These are phyloP conservation scores for Saccharum spontaneum DNA, from an alignment of 176 grass and related monocot species.

Conservation along the genomic window DNA sequence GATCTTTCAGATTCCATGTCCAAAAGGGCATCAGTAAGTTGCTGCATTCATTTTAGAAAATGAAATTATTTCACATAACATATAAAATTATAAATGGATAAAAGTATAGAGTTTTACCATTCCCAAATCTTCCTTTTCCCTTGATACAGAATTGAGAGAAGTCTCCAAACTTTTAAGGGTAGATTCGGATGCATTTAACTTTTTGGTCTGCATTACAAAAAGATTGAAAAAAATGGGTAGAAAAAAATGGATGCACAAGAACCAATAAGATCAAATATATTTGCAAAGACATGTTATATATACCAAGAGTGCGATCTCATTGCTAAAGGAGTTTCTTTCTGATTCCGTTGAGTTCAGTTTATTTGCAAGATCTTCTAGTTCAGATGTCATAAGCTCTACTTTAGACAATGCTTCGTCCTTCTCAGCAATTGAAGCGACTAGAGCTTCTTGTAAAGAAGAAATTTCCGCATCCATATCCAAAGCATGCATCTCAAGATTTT, in stretches of 20 bases:
- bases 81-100: neutral
- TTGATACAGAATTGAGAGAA: slow-evolving; percentile 58
- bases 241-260: neutral
- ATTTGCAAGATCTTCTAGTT: slow-evolving; percentile 59
- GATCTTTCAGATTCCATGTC: slow-evolving; percentile 85
- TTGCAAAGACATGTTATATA: slow-evolving; percentile 29
- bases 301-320: slow-evolving; percentile 64
- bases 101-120: slow-evolving; percentile 52
- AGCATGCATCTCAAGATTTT: slow-evolving; percentile 66
- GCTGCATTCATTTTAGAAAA: slow-evolving; percentile 52
- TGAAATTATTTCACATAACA: slow-evolving; percentile 8
- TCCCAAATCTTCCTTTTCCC: slow-evolving; percentile 87
- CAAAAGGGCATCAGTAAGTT: slow-evolving; percentile 89
- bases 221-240: neutral
- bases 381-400: slow-evolving; percentile 56
- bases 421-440: slow-evolving; percentile 53
- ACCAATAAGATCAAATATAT: slow-evolving; percentile 5
- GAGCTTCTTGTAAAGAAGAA: slow-evolving; percentile 66
- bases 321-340: slow-evolving; percentile 56
- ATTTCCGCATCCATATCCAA: slow-evolving; percentile 71
- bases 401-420: slow-evolving; percentile 71
- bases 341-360: slow-evolving; percentile 49
- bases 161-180: slow-evolving; percentile 44
- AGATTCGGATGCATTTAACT: slow-evolving; percentile 55
- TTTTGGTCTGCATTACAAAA: slow-evolving; percentile 51